Evolutionary conservation across 202 grass and related monocot species (phyloP).

Genomic region (Brachypodium distachyon): DNA sequence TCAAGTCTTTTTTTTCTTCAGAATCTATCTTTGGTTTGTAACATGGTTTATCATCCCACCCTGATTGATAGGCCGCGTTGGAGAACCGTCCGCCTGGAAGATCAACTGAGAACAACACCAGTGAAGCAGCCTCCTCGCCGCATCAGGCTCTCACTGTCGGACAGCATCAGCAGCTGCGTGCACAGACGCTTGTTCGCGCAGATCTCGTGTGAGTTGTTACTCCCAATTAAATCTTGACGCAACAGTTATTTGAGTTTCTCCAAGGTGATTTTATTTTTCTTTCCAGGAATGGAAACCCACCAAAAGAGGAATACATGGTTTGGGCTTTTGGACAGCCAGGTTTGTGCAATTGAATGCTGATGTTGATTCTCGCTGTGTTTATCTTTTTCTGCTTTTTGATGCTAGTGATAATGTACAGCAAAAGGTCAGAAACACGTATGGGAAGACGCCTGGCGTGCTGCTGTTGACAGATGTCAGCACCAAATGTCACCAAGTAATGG

Average conservation of each 20-base stretch:
- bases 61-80: background rate
- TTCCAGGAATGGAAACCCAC: constrained; percentile 41
- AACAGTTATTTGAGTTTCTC: background rate
- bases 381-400: background rate
- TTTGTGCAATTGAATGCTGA: constrained; percentile 10
- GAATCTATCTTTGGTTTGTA: no score
- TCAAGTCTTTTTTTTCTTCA: no score
- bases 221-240: background rate
- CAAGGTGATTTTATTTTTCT: constrained; percentile 7
- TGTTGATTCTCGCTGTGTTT: background rate
- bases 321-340: constrained; percentile 58
- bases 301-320: constrained; percentile 45
- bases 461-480: constrained; percentile 36
- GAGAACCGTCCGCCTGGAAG: background rate
- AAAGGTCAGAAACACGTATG: constrained; percentile 39
- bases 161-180: constrained; percentile 43
- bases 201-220: constrained; percentile 44
- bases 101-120: background rate
- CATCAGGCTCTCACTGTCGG: constrained; percentile 47
- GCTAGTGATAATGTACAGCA: background rate
- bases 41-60: background rate
- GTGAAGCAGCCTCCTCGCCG: constrained; percentile 1
- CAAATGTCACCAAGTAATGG: constrained; percentile 33
- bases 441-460: constrained; percentile 38
- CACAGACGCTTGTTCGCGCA: constrained; percentile 53